phyloP scores from a whole-genome alignment of 495 filamentous ascomycete genomes.

The Penicillium crystallinum region DNA sequence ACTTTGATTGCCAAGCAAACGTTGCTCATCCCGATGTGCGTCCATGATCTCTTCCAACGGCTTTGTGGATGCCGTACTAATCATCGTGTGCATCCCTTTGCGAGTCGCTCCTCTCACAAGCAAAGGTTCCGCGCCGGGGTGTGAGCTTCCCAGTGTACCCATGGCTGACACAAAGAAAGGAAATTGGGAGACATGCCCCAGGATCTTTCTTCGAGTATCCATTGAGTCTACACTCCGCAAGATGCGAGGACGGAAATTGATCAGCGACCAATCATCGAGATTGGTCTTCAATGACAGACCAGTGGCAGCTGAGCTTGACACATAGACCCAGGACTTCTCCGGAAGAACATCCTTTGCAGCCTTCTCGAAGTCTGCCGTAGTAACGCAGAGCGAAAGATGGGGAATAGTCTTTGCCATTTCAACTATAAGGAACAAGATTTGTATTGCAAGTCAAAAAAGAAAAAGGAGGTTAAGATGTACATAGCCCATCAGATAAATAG shows the following conservation, averaged over 20 bases:
- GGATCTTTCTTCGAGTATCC: slow-evolving; percentile 12
- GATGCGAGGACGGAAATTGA: slow-evolving; percentile 21
- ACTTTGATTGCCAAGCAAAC: slow-evolving; percentile 5
- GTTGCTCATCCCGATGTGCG: slow-evolving; percentile 12
- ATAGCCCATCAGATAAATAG: background rate
- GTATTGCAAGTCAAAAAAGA: background rate
- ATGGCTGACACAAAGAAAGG: slow-evolving; percentile 20
- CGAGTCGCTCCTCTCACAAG: slow-evolving; percentile 14
- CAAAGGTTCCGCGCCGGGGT: slow-evolving; percentile 14
- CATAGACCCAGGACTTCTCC: slow-evolving; percentile 21
- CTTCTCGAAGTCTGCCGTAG: slow-evolving; percentile 13
- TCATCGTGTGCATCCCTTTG: slow-evolving; percentile 15
- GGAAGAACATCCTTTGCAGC: slow-evolving; percentile 14
- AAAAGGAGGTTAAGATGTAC: background rate
- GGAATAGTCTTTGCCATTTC: slow-evolving; percentile 4
- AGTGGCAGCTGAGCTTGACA: slow-evolving; percentile 16
- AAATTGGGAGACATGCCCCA: slow-evolving; percentile 9
- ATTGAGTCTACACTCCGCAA: slow-evolving; percentile 16
- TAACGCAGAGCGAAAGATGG: slow-evolving; percentile 11
- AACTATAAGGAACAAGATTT: background rate
- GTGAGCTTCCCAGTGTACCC: slow-evolving; percentile 15
- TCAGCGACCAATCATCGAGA: slow-evolving; percentile 20
- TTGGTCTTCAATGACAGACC: slow-evolving; percentile 16
- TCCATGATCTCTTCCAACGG: slow-evolving; percentile 19
- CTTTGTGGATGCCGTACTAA: slow-evolving; percentile 17